Conservation (phyloP, 257 asterid genomes). For the Sherardia arvensis region DNA sequence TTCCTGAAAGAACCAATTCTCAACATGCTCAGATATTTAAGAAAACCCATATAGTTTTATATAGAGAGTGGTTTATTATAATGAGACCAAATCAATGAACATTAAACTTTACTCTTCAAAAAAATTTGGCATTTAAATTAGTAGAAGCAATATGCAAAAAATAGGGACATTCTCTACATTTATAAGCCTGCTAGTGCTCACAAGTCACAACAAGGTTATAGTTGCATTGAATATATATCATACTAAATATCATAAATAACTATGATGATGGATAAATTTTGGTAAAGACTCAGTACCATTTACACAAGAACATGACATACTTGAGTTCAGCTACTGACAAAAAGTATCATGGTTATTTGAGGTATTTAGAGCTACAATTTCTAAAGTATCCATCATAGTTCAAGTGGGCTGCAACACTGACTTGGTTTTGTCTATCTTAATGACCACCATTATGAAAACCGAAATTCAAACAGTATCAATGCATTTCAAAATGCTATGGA, state of each 20-base stretch:
- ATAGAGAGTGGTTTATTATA: background rate
- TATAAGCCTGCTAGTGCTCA: background rate
- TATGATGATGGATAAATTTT: background rate
- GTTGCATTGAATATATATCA: background rate
- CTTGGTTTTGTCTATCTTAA: background rate
- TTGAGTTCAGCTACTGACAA: background rate
- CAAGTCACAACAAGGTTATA: background rate
- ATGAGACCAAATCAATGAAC: background rate
- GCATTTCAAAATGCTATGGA: background rate
- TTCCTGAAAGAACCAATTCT: slow-evolving; percentile 3
- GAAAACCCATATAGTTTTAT: background rate
- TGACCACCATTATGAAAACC: background rate
- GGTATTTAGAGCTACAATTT: background rate
- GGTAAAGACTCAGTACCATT: background rate
- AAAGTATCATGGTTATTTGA: background rate
- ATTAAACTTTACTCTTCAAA: background rate
- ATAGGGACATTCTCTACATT: background rate
- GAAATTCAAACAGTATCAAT: background rate
- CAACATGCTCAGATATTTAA: background rate
- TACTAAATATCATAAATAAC: background rate
- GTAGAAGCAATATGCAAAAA: background rate
- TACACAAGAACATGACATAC: background rate
- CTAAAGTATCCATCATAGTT: background rate
- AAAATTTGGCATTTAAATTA: background rate
- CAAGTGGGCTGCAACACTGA: background rate